Evolutionary conservation across 441 rosid species (phyloP), one percentile per base, ranked within the genome.

Genomic region (Omphalea diandra): DNA sequence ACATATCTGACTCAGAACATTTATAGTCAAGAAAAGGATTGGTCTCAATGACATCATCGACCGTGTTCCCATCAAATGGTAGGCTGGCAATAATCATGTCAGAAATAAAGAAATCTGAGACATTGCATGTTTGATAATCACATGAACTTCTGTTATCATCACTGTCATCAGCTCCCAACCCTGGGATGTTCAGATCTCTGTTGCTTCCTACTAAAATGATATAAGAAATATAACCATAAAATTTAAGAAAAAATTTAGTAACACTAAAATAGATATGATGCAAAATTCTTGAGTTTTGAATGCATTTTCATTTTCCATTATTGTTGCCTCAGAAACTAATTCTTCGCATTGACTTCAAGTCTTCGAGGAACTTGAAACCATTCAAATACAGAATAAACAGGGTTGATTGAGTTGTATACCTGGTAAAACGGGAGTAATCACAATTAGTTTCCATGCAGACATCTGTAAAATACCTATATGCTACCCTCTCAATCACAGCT

Each of bases 71-170:
- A 74, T 88, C 88, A 47, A 88, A 86, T 5, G 94, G 97, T 75
- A 88, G 72, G 80, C 90, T 79, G 1, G 94, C 68, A 61, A 88
- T 88, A 71, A 86, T 85, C 89, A 90, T 84, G 78, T 90, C 97
- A 65, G 97, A 89, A 32, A 92, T 80, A 60, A 74, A 87, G 76
- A 90, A 87, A 83, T 92, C 97, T 18, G 97, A 88, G 43, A 90
- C 79, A 50, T 88, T 87, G 86, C 90, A 90, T 12, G 89, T 81
- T 70, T 84, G 96, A 76, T 79, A 78, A 80, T 83, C 86, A 70
- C 77, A 76, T 72, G 76, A 84, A 70, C 80, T 81, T 75, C 70
- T 78, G 47, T 80, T 84, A 72, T 83, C 83, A 79, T 73, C 84
- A 74, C 77, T 79, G 52, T 82, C 91, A 67, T 85, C 88, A 61